These are phyloP conservation scores for Solanum hybrid DNA, from an alignment of 305 asterid species.

Conservation along the genomic window DNA sequence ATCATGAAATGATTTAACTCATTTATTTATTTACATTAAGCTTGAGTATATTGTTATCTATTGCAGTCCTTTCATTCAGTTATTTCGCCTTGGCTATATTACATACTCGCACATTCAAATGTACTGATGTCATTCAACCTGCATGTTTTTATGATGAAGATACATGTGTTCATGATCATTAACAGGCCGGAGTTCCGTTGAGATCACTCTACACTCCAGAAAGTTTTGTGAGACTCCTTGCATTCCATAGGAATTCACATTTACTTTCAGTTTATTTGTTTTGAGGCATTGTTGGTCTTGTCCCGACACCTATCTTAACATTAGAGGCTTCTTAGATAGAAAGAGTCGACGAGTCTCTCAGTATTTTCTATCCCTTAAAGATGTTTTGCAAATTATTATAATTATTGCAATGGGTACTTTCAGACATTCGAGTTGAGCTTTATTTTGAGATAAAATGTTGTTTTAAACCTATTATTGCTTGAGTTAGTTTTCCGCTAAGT, in stretches of 20 bases:
- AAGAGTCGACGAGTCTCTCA: neutral
- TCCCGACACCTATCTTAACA: neutral
- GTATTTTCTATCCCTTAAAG: neutral
- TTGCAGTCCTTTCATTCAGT: neutral
- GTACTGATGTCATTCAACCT: neutral
- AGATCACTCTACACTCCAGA: neutral
- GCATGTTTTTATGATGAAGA: neutral
- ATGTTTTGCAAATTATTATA: neutral
- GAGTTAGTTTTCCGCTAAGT: neutral
- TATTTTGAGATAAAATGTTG: neutral
- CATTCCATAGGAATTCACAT: too few species aligned
- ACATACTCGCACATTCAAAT: neutral
- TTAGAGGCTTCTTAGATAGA: neutral
- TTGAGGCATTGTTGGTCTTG: neutral
- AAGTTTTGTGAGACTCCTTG: neutral
- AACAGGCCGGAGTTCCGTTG: neutral
- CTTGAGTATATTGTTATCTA: too few species aligned
- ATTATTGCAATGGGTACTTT: neutral
- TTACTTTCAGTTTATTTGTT: neutral
- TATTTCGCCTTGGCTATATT: neutral
- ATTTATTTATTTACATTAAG: too few species aligned
- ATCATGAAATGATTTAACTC: neutral
- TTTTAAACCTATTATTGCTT: neutral
- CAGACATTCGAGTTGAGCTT: neutral
- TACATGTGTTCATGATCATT: neutral